Evolutionary conservation across 1,284 basidiomycete genomes (phyloP).

Genomic region (Retiboletus flavoniger): DNA sequence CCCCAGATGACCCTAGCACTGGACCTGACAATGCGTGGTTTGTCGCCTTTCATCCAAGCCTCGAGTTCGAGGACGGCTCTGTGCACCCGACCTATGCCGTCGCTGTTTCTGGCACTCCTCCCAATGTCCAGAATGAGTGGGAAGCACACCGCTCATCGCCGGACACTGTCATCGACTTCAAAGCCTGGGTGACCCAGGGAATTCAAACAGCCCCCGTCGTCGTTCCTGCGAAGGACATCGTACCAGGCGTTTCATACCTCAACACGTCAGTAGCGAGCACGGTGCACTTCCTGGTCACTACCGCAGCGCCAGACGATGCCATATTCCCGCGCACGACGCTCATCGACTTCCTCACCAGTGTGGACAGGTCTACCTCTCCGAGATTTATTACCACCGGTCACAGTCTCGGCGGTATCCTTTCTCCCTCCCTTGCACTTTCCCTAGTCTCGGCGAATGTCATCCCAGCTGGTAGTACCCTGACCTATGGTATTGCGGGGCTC

Average conservation of each 20-base stretch:
- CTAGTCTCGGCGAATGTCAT: constrained; percentile 2
- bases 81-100: constrained; percentile 13
- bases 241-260: neutral
- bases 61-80: constrained; percentile 17
- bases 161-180: constrained; percentile 13
- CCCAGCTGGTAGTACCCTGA: constrained; percentile 1
- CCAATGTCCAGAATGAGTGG: neutral
- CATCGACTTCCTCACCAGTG: constrained; percentile 8
- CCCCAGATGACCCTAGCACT: neutral
- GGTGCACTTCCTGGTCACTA: constrained; percentile 7
- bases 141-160: constrained; percentile 4
- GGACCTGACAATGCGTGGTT: constrained; percentile 22
- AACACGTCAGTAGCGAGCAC: neutral
- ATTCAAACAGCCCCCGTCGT: neutral
- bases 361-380: neutral
- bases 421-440: constrained; percentile 12
- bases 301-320: neutral
- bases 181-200: constrained; percentile 9
- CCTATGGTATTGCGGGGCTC: constrained; percentile 6
- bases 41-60: constrained; percentile 12
- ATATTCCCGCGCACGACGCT: constrained; percentile 2
- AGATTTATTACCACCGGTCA: constrained; percentile 14
- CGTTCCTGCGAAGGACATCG: neutral
- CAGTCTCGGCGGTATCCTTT: constrained; percentile 12
- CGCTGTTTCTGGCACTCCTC: constrained; percentile 13